Evolutionary conservation across 2,329 filamentous ascomycete species (phyloP), one percentile per base, ranked within the genome.

Genomic region (Lojkania enalia): DNA sequence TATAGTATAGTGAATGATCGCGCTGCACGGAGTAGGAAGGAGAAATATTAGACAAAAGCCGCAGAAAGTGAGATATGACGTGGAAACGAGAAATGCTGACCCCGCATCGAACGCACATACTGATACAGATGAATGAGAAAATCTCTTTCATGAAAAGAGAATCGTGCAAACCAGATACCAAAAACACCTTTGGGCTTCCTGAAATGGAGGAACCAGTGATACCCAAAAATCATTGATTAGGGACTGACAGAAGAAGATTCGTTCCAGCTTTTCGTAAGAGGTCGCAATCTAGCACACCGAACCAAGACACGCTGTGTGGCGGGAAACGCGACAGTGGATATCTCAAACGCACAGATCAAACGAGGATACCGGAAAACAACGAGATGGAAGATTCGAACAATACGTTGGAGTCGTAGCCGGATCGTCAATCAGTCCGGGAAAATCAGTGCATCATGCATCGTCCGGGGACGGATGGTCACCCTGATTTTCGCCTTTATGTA

Each of bases 401-500:
- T 11, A 9, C 16, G 9, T 20, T 32, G 31, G 42, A 46, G 40
- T 14, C 14, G 37, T 35, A 38, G 48, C 43, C 46, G 36, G 31
- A 23, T 36, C 53, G 57, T 46, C 48, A 46, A 60, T 66, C 60
- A 23, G 37, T 51, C 37, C 44, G 36, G 33, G 42, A 23, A 52
- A 56, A 58, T 67, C 54, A 50, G 50, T 55, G 39, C 37, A 42
- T 63, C 59, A 73, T 36, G 63, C 66, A 39, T 77, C 76, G 25
- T 77, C 75, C 3, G 75, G 74, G 2, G 76, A 78, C 20, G 74
- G 65, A 47, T 75, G 73, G 51, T 71, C 70, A 41, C 71, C 67
- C 35, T 54, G 63, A 36, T 70, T 69, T 41, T 89, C 86, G 60
- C 86, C 85, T 73, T 90, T 94, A 78, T 99, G 94, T 36, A 97